Evolutionary conservation across 2,329 filamentous ascomycete genomes (phyloP).

Genomic region (Ploettnerulaceae sp.): DNA sequence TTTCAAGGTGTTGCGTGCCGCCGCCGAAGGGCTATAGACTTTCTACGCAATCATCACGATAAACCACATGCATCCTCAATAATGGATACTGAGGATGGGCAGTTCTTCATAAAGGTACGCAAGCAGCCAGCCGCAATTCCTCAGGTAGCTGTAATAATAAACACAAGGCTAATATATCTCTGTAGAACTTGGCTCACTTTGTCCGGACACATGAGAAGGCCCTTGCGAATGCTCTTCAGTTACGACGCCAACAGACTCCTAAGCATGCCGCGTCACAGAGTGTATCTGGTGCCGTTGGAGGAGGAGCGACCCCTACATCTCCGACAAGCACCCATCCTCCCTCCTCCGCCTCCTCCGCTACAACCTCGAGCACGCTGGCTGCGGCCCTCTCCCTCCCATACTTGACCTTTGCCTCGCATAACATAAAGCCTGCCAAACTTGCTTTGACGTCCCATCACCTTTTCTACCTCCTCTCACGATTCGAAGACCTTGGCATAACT

Average conservation of each 20-base stretch:
- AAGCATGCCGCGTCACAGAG: conserved; percentile 67
- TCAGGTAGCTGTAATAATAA: not conserved
- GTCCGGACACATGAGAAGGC: conserved; percentile 97
- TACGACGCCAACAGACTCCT: conserved; percentile 65
- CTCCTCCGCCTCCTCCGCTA: conserved; percentile 54
- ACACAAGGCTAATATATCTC: conserved; percentile 23
- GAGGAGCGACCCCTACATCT: conserved; percentile 33
- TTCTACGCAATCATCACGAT: conserved; percentile 14
- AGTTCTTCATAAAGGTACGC: conserved; percentile 79
- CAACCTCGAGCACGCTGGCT: conserved; percentile 70
- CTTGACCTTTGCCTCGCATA: conserved; percentile 78
- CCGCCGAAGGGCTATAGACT: conserved; percentile 27
- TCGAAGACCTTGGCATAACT: conserved; percentile 84
- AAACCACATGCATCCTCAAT: conserved; percentile 44
- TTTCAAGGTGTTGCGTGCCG: conserved; percentile 16
- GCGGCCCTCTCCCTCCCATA: conserved; percentile 83
- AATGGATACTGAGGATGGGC: conserved; percentile 75
- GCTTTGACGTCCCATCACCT: conserved; percentile 93
- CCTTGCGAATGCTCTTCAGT: conserved; percentile 88
- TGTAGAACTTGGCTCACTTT: conserved; percentile 87
- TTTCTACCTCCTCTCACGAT: conserved; percentile 91
- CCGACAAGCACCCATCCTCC: conserved; percentile 55
- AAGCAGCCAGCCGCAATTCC: not conserved
- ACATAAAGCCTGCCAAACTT: conserved; percentile 82
- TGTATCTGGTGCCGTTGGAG: conserved; percentile 51